phyloP scores from a whole-genome alignment of 1,284 basidiomycete genomes.

The Fistulinella staudtii region DNA sequence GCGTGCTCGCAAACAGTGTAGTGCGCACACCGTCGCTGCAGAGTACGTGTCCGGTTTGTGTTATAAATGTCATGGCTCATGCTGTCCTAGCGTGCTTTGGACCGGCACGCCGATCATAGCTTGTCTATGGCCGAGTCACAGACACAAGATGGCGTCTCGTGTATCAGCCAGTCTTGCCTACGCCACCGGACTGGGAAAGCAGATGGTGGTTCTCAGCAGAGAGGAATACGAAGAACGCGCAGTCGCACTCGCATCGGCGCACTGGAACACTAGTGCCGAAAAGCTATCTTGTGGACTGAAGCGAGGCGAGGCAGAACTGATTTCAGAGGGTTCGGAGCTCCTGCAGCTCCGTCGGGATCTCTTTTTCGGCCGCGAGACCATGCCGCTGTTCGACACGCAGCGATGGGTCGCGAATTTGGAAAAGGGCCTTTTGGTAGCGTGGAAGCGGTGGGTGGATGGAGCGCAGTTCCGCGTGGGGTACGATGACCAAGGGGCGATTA shows the following conservation, averaged over 20 bases:
- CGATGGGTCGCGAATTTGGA: slow-evolving; percentile 56
- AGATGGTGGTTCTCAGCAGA: slow-evolving; percentile 49
- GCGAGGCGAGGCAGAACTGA: not conserved
- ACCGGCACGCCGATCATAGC: slow-evolving; percentile 59
- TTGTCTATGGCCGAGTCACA: slow-evolving; percentile 53
- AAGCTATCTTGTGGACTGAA: not conserved
- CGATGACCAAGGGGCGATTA: slow-evolving; percentile 38
- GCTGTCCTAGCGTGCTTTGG: slow-evolving; percentile 47
- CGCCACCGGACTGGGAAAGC: slow-evolving; percentile 52
- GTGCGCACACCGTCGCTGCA: slow-evolving; percentile 59
- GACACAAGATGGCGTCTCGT: slow-evolving; percentile 59
- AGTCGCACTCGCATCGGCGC: slow-evolving; percentile 41
- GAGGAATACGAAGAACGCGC: slow-evolving; percentile 55
- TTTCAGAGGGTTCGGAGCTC: slow-evolving; percentile 35
- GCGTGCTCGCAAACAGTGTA: slow-evolving; percentile 39
- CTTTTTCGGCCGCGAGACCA: slow-evolving; percentile 45
- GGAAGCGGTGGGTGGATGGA: slow-evolving; percentile 54
- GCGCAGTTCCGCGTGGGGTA: slow-evolving; percentile 36
- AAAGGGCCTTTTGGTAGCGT: slow-evolving; percentile 47
- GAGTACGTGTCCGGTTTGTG: slow-evolving; percentile 42
- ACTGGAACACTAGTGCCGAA: slow-evolving; percentile 23
- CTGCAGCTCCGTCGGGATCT: slow-evolving; percentile 43
- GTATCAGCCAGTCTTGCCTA: slow-evolving; percentile 56
- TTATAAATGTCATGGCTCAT: slow-evolving; percentile 7
- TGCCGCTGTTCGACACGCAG: slow-evolving; percentile 54